Evolutionary conservation across 345 rosid genomes (phyloP).

Genomic region (Eucalyptus caleyi): DNA sequence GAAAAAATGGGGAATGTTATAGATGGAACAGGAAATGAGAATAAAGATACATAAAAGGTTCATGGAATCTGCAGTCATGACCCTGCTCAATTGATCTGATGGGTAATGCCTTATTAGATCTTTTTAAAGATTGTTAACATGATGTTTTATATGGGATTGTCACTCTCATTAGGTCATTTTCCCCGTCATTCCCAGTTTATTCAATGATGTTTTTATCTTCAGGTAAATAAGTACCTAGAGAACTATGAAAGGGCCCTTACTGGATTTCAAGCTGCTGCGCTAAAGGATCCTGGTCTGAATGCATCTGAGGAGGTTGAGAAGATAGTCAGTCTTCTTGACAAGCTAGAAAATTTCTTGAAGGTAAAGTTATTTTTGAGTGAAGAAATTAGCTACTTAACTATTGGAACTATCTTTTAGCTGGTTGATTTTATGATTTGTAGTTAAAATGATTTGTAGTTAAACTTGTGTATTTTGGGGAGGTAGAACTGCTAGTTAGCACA

Average conservation of each 20-base stretch:
- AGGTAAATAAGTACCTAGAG: constrained; percentile 66
- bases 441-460: neutral
- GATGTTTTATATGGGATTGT: neutral
- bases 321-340: constrained; percentile 51
- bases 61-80: neutral
- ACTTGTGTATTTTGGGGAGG: neutral
- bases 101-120: neutral
- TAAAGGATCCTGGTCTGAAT: constrained; percentile 58
- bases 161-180: neutral
- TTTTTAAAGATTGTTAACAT: neutral
- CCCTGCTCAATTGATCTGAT: neutral
- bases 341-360: constrained; percentile 36
- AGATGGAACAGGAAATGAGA: neutral
- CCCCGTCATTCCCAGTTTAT: neutral
- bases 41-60: neutral
- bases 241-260: constrained; percentile 68
- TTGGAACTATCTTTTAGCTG: neutral
- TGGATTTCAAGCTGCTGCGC: constrained; percentile 66
- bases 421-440: neutral
- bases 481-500: neutral
- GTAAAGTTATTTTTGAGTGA: constrained; percentile 7
- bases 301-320: constrained; percentile 48
- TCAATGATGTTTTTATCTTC: constrained; percentile 2
- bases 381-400: neutral
- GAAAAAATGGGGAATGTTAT: neutral